Evolutionary conservation across 2,329 filamentous ascomycete species (phyloP).

Genomic region (Talaromyces verruculosus): DNA sequence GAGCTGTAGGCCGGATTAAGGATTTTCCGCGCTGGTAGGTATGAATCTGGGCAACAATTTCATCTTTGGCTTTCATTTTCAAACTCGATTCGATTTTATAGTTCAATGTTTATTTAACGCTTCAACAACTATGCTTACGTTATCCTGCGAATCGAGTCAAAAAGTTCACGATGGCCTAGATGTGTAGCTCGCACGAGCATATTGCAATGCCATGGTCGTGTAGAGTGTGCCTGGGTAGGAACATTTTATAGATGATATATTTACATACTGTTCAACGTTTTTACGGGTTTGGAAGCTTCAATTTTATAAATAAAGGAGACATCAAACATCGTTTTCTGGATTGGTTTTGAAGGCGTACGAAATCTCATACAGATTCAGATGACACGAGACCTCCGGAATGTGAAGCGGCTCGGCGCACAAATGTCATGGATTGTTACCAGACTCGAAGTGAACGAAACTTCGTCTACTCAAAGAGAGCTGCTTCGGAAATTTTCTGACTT

Average conservation of each 20-base stretch:
- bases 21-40: background rate
- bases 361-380: background rate
- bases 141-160: too few relatives aligned
- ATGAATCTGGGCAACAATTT: background rate
- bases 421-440: background rate
- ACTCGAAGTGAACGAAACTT: background rate
- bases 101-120: background rate
- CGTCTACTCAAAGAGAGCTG: background rate
- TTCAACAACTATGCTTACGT: background rate
- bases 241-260: background rate
- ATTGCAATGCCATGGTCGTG: background rate
- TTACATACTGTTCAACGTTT: background rate
- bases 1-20: slow-evolving; percentile 4
- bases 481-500: background rate
- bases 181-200: background rate
- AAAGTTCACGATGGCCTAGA: background rate
- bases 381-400: background rate
- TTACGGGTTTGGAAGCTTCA: background rate
- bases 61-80: background rate
- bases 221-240: background rate
- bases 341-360: background rate
- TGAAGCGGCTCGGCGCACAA: background rate
- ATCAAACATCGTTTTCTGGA: background rate
- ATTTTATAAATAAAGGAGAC: background rate
- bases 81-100: background rate